A percentile compares a stretch with the other conserved stretches of the same genome.
Conservation (phyloP, 345 rosid genomes). For the Capsella bursapastoris region DNA sequence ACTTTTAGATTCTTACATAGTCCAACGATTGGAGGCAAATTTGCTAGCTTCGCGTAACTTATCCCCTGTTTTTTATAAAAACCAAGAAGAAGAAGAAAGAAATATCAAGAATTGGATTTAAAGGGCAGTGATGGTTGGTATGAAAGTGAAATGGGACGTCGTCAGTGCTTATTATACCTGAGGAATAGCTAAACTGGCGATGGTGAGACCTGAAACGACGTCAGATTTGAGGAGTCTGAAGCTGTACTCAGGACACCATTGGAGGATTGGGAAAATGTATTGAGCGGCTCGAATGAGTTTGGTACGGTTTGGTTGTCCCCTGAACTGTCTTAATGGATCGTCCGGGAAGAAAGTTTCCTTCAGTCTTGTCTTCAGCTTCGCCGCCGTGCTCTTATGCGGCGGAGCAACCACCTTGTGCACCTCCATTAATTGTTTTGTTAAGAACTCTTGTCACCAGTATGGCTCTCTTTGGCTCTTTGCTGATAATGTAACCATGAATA, state of each 20-base stretch:
- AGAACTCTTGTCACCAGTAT: slow-evolving; percentile 16
- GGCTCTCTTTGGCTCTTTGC: slow-evolving; percentile 23
- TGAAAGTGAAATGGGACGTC: slow-evolving; percentile 16
- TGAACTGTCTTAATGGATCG: slow-evolving; percentile 93
- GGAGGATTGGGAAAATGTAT: slow-evolving; percentile 83
- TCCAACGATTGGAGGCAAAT: slow-evolving; percentile 86
- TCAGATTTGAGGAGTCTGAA: slow-evolving; percentile 81
- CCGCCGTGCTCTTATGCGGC: slow-evolving; percentile 62
- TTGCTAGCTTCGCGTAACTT: slow-evolving; percentile 95
- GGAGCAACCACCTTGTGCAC: slow-evolving; percentile 77
- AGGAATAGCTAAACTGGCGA: slow-evolving; percentile 98
- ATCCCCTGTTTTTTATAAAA: slow-evolving; percentile 66
- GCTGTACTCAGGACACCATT: slow-evolving; percentile 85
- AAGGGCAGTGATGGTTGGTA: neutral
- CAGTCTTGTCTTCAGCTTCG: slow-evolving; percentile 63
- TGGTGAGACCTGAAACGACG: slow-evolving; percentile 86
- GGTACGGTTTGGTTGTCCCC: slow-evolving; percentile 61
- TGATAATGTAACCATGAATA: slow-evolving; percentile 34
- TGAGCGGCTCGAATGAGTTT: slow-evolving; percentile 73
- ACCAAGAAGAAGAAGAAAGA: neutral
- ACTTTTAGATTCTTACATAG: slow-evolving; percentile 66
- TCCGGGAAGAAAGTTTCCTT: slow-evolving; percentile 95
- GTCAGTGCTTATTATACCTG: slow-evolving; percentile 59
- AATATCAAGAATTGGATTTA: slow-evolving; percentile 16
- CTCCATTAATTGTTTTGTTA: slow-evolving; percentile 49